Evolutionary conservation across 371 early-diverging fungal genomes (phyloP).

Genomic region (Saksenaea oblongispora): DNA sequence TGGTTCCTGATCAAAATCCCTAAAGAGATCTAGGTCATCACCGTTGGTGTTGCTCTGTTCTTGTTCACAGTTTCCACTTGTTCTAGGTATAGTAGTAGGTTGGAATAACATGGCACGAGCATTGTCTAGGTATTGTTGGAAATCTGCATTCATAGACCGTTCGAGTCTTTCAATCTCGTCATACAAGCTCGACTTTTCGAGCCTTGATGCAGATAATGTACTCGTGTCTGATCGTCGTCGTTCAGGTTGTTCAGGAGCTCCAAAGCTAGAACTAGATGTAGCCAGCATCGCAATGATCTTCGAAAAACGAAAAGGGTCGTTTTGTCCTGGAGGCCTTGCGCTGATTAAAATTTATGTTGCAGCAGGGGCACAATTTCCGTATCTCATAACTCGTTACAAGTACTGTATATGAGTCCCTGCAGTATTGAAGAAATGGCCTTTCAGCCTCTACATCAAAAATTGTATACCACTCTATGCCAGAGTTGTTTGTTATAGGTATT

Average conservation of each 20-base stretch:
- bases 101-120: conserved; percentile 13
- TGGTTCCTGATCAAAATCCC: conserved; percentile 12
- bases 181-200: conserved; percentile 15
- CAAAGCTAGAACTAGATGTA: background rate
- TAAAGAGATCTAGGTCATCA: background rate
- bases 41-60: background rate
- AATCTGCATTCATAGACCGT: conserved; percentile 24
- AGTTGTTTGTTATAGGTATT: too few relatives aligned
- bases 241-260: background rate
- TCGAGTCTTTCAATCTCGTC: conserved; percentile 27
- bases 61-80: background rate
- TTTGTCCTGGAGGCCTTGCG: too few relatives aligned
- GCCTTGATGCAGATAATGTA: background rate
- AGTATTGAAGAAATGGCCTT: too few relatives aligned
- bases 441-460: too few relatives aligned
- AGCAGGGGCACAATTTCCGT: too few relatives aligned
- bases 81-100: conserved; percentile 1
- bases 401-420: too few relatives aligned
- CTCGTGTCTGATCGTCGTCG: background rate
- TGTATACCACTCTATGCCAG: too few relatives aligned
- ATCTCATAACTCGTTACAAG: too few relatives aligned
- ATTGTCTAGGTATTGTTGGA: conserved; percentile 20
- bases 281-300: too few relatives aligned
- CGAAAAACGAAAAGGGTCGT: too few relatives aligned
- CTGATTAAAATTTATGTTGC: too few relatives aligned